Base-by-base conservation (phyloP, 2,329 filamentous ascomycete genomes). In the Penicillium glabrum region DNA sequence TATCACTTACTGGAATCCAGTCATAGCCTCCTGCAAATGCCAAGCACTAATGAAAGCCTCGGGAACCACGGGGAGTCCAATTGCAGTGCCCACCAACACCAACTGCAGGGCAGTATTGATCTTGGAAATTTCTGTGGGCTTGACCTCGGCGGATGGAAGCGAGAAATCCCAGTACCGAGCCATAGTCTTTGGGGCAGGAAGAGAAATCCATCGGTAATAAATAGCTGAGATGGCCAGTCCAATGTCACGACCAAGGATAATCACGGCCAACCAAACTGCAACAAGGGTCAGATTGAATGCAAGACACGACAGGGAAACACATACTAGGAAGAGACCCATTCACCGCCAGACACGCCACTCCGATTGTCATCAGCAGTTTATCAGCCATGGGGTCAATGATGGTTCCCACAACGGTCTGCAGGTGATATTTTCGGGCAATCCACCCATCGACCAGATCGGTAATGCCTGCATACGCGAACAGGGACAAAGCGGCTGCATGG, bases 361-460 rank as follows among this genome's bases (percentile, higher is more conserved):
- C 77, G 56, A 96, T 86, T 0, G 93, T 97, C 95, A 99, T 98
- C 62, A 99, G 83, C 9, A 86, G 84, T 79, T 99, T 99, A 76
- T 99, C 95, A 3, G 95, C 95, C 89, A 97, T 95, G 6, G 95
- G 95, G 69, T 96, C 93, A 60, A 99, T 91, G 29, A 99, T 86
- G 53, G 91, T 96, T 53, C 95, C 95, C 10, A 98, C 91, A 1
- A 99, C 93, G 0, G 95, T 98, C 74, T 95, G 89, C 56, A 91
- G 83, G 50, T 93, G 89, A 86, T 89, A 98, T 58, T 83, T 84
- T 41, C 95, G 86, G 26, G 95, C 95, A 67, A 99, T 95, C 83
- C 89, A 98, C 56, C 95, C 95, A 72, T 99, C 95, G 3, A 98
- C 83, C 7, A 96, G 81, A 71, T 99, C 95, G 0, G 93, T 96